phyloP scores from a whole-genome alignment of 2,329 filamentous ascomycete genomes.

The Arachnomyces sp. region DNA sequence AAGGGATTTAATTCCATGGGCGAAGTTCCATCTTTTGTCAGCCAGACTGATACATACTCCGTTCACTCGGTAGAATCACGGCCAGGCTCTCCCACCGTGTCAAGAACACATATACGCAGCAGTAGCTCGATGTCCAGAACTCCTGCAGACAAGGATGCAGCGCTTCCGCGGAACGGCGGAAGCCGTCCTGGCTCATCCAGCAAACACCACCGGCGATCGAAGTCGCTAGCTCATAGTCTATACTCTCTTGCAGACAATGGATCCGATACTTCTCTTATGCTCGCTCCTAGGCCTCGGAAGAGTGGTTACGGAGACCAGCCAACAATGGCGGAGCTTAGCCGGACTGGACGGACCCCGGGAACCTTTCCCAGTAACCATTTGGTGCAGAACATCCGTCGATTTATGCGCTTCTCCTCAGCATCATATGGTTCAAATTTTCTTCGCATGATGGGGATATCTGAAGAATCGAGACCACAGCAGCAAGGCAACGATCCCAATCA shows the following conservation, averaged over 20 bases:
- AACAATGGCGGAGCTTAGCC: constrained; percentile 36
- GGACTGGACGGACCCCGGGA: constrained; percentile 38
- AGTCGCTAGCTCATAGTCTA: constrained; percentile 37
- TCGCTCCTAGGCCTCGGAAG: constrained; percentile 34
- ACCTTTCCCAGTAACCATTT: constrained; percentile 40
- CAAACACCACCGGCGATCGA: constrained; percentile 24
- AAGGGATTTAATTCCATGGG: constrained; percentile 27
- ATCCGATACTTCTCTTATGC: constrained; percentile 38
- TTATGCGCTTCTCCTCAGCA: constrained; percentile 40
- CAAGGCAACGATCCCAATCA: constrained; percentile 24
- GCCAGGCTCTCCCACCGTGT: constrained; percentile 31
- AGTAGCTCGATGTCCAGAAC: constrained; percentile 36
- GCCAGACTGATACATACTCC: constrained; percentile 38
- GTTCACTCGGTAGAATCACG: constrained; percentile 26
- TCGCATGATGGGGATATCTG: constrained; percentile 39
- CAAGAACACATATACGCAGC: constrained; percentile 35
- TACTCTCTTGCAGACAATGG: constrained; percentile 39
- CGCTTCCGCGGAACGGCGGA: constrained; percentile 24
- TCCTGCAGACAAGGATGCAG: constrained; percentile 35
- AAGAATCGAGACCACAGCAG: constrained; percentile 23
- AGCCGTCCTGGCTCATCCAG: constrained; percentile 22
- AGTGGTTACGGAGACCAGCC: constrained; percentile 40
- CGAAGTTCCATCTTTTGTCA: constrained; percentile 23
- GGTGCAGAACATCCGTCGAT: constrained; percentile 39
- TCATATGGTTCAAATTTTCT: constrained; percentile 42